Conservation (phyloP, 2,329 filamentous ascomycete genomes). For the Aspergillus awamori region DNA sequence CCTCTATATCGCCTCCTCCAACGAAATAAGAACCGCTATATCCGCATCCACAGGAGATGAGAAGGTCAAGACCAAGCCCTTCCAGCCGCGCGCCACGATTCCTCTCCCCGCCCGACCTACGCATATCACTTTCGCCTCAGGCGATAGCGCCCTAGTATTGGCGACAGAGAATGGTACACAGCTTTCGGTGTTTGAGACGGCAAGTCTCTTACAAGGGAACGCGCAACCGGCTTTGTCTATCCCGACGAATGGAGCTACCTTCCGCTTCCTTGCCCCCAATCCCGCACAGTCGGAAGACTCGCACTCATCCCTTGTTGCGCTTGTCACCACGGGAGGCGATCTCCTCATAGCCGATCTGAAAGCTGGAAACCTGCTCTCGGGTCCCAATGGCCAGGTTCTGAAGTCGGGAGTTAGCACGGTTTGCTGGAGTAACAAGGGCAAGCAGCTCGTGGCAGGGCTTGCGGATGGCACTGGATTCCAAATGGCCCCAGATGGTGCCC, state of each 20-base stretch:
- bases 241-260: constrained; percentile 70
- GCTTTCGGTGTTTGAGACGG: constrained; percentile 78
- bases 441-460: constrained; percentile 86
- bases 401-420: constrained; percentile 78
- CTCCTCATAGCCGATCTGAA: constrained; percentile 82
- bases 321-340: constrained; percentile 79
- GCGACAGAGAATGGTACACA: constrained; percentile 81
- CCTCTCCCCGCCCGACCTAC: constrained; percentile 75
- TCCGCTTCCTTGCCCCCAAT: constrained; percentile 79
- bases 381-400: constrained; percentile 65
- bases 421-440: constrained; percentile 90
- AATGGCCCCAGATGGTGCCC: constrained; percentile 77
- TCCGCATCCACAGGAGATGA: constrained; percentile 59
- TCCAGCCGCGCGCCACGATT: constrained; percentile 73
- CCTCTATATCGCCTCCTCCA: constrained; percentile 75
- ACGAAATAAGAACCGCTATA: constrained; percentile 76
- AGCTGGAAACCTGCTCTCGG: constrained; percentile 60
- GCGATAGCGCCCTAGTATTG: constrained; percentile 80
- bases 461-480: constrained; percentile 78
- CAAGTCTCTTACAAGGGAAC: constrained; percentile 66
- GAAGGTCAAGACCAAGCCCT: constrained; percentile 65
- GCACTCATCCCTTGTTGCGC: constrained; percentile 69
- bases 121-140: constrained; percentile 87
- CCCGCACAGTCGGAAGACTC: constrained; percentile 63
- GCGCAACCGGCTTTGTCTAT: constrained; percentile 74